Evolutionary conservation across 371 early-diverging fungal genomes (phyloP).

Genomic region (Rhizopus sp.): DNA sequence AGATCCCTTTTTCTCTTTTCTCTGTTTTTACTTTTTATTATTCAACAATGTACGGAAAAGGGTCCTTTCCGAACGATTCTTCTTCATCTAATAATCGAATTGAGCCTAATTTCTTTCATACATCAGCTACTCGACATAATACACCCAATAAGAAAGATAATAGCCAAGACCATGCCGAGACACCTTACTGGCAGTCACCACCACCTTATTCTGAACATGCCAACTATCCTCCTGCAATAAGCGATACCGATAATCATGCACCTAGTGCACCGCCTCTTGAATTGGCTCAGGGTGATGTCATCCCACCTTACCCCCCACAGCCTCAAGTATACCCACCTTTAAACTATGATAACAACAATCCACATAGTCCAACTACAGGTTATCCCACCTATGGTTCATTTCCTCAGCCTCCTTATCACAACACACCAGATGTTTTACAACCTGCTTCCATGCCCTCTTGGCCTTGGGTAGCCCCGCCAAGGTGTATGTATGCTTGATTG

Average conservation of each 20-base stretch:
- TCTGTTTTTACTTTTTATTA: background rate
- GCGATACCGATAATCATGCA: background rate
- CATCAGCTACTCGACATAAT: background rate
- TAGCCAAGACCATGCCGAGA: slow-evolving; percentile 4
- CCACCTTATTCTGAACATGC: background rate
- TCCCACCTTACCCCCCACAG: background rate
- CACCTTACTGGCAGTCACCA: background rate
- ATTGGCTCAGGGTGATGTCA: background rate
- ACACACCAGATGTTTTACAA: background rate
- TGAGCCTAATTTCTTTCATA: slow-evolving; percentile 1
- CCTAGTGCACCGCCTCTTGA: slow-evolving; percentile 4
- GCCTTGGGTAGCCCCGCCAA: slow-evolving; percentile 4
- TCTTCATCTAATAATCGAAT: background rate
- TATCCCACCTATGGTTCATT: slow-evolving; percentile 5
- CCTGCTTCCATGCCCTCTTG: background rate
- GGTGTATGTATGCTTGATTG: background rate
- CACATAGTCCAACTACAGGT: background rate
- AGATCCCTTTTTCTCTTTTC: background rate
- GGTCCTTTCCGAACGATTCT: background rate
- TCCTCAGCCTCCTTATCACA: background rate
- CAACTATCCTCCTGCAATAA: background rate
- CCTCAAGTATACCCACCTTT: slow-evolving; percentile 1
- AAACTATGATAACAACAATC: background rate
- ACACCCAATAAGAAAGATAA: background rate
- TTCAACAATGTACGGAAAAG: background rate